Conservation (phyloP, 176 grass and related monocot genomes). For the Carex myosuroides region DNA sequence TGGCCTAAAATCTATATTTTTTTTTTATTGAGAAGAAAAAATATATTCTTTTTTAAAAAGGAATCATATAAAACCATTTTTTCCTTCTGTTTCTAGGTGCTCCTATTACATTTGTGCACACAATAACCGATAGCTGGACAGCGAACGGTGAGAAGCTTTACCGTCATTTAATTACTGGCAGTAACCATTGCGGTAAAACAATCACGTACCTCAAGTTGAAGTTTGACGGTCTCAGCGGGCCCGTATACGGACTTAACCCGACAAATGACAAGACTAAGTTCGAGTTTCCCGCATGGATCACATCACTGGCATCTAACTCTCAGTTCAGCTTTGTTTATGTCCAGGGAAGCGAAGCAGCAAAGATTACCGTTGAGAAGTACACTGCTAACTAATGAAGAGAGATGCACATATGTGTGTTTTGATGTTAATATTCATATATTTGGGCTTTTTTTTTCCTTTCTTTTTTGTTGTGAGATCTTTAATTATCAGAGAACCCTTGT, state of each 20-base stretch:
- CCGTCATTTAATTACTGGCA: slow-evolving; percentile 56
- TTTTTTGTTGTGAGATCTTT: slow-evolving; percentile 22
- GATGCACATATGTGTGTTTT: slow-evolving; percentile 17
- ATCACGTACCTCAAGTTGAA: slow-evolving; percentile 68
- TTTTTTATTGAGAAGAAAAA: neutral
- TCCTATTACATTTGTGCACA: slow-evolving; percentile 64
- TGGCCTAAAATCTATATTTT: too few species aligned
- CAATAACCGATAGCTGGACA: slow-evolving; percentile 53
- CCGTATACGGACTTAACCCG: slow-evolving; percentile 44
- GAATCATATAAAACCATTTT: neutral
- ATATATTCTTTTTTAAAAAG: neutral
- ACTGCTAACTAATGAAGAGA: slow-evolving; percentile 28
- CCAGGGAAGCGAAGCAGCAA: slow-evolving; percentile 55
- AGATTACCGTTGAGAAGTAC: slow-evolving; percentile 43
- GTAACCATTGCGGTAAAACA: slow-evolving; percentile 37
- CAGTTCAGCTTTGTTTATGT: slow-evolving; percentile 64
- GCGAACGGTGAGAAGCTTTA: slow-evolving; percentile 37
- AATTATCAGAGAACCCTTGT: slow-evolving; percentile 16
- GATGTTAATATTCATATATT: slow-evolving; percentile 26
- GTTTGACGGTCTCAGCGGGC: slow-evolving; percentile 35
- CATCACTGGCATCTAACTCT: slow-evolving; percentile 17
- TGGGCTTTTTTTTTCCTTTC: neutral
- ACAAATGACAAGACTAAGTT: slow-evolving; percentile 36
- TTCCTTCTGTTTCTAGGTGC: slow-evolving; percentile 15
- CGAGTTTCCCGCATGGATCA: slow-evolving; percentile 51